Base-by-base conservation (phyloP, 805 yeast species). In the Candida khao-thaluensis region DNA sequence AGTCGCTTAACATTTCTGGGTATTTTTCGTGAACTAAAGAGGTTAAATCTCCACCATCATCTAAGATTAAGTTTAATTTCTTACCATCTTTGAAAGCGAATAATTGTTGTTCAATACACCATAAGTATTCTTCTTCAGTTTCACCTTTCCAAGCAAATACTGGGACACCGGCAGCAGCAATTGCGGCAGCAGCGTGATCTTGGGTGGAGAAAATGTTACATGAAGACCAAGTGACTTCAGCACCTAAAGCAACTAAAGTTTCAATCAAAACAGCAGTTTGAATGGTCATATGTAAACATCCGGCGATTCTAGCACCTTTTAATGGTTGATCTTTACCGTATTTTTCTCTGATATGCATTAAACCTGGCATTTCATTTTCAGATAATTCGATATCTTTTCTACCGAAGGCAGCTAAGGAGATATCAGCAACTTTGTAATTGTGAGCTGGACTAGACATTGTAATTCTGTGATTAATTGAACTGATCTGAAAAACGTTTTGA, bases 91-190 rank as follows among this genome's bases (percentile, higher is more conserved):
- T 91, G 91, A 91, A 91, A 49, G 98, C 86, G 63, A 85, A 89
- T 71, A 91, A 83, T 79, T 93, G 98, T 78, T 91, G 98, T 78
- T 93, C 97, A 59, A 91, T 87, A 81, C 99, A 91, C 99, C 99
- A 91, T 64, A 80, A 66, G 82, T 91, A 93, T 78, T 91, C 99
- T 79, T 91, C 98, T 74, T 91, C 99, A 71, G 98, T 88, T 82
- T 91, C 98, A 69, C 99, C 98, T 81, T 91, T 91, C 99, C 99
- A 91, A 61, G 99, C 99, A 58, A 88, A 91, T 53, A 91, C 99
- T 64, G 99, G 98, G 45, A 91, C 95, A 76, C 99, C 99, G 54
- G 96, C 71, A 56, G 98, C 99, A 58, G 99, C 99, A 69, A 91
- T 93, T 59, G 98, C 98, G 62, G 99, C 97, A 60, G 99, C 98